Evolutionary conservation across 208 protist species (phyloP), one percentile per base, ranked within the genome.

Genomic region (Acanthamoeba healyi): DNA sequence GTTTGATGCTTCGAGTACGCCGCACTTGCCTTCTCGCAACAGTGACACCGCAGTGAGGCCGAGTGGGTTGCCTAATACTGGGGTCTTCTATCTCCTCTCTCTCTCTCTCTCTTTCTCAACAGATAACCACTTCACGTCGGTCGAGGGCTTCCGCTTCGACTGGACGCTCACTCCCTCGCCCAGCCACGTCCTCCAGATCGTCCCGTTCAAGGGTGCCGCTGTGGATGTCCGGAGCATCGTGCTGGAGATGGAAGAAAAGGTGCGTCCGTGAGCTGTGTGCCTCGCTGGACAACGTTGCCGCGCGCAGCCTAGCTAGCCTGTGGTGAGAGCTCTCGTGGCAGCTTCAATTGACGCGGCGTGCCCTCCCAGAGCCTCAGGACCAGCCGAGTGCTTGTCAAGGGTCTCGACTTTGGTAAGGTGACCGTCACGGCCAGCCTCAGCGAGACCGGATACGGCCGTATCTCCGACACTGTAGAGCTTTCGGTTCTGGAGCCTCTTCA

Each of bases 371-470:
- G 58, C 36, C 40, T 81, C 2, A 42, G 63, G 19, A 93, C 88
- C 0, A 81, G 88, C 44, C 22, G 29, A 26, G 38, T 93, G 0
- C 22, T 93, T 15, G 51, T 93, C 14, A 72, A 93, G 65, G 88
- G 88, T n/a, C 19, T 93, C 15, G 88, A 93, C n/a, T 81, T 81
- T 38, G 88, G 88, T n/a, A 93, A 93, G 79, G 88, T 61, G 19
- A 93, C 56, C 38, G 88, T 93, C 29, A 81, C 65, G 15, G 88
- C 88, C 29, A 93, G 63, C 44, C 46, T 93, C 36, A 79, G 58
- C 58, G 88, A 93, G 42, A 22, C 38, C n/a, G 88, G 65, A 10
- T 93, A 82, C 49, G 14, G 46, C 29, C 29, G 84, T 29, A 81
- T 81, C 24, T 82, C 88, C 15, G 88, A 46, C 32, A 81, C 42